Percentiles rank a stretch among this genome's conserved stretches.
phyloP scores from a whole-genome alignment of 2,329 filamentous ascomycete species.

The Trichophyton mentagrophytes region DNA sequence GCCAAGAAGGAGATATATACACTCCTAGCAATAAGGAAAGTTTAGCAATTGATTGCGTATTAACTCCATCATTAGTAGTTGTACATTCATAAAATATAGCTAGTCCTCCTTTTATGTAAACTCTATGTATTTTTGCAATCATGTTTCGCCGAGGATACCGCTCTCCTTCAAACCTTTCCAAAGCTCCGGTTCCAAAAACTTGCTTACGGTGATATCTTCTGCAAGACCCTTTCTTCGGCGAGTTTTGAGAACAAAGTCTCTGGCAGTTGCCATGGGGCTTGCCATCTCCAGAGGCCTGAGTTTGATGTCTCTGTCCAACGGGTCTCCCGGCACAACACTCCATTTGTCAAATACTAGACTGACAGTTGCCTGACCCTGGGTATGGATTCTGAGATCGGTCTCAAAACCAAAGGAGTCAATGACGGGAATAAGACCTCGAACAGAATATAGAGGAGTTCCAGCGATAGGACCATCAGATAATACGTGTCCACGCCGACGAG shows the following conservation, averaged over 20 bases:
- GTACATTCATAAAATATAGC: neutral
- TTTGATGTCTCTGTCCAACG: slow-evolving; percentile 74
- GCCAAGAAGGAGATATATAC: too few species aligned
- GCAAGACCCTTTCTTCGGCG: slow-evolving; percentile 82
- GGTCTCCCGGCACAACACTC: slow-evolving; percentile 91
- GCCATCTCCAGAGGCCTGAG: slow-evolving; percentile 78
- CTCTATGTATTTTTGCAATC: neutral
- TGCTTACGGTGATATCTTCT: slow-evolving; percentile 90
- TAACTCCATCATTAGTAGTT: slow-evolving; percentile 2
- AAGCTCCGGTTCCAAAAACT: slow-evolving; percentile 90
- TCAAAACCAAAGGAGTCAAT: slow-evolving; percentile 98
- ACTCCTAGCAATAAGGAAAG: too few species aligned
- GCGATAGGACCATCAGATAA: slow-evolving; percentile 88
- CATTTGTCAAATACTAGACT: slow-evolving; percentile 90
- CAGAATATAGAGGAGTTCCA: slow-evolving; percentile 84
- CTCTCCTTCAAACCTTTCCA: slow-evolving; percentile 80
- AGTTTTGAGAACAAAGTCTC: slow-evolving; percentile 96
- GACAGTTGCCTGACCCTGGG: slow-evolving; percentile 80
- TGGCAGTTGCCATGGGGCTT: slow-evolving; percentile 71
- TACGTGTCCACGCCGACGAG: slow-evolving; percentile 79
- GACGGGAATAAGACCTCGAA: slow-evolving; percentile 81
- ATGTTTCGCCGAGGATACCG: slow-evolving; percentile 59
- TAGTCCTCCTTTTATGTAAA: neutral
- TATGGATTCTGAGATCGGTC: slow-evolving; percentile 91
- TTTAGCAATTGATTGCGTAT: neutral